Evolutionary conservation across 208 protist genomes (phyloP), one percentile per base, ranked within the genome.

Genomic region (Blastocrithidia nonstop): DNA sequence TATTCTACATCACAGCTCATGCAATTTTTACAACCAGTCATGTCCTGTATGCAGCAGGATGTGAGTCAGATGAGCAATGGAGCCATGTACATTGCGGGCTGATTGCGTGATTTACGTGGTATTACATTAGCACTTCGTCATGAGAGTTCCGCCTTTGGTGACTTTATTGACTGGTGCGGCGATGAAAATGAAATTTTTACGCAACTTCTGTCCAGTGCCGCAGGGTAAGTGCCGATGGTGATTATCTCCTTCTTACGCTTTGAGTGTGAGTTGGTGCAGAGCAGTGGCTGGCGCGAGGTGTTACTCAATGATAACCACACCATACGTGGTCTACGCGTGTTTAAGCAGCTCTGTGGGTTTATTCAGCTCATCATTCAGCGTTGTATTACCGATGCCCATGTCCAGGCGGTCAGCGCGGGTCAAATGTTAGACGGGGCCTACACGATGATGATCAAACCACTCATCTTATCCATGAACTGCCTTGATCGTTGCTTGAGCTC

Each of bases 81-180:
- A 11, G 43, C 76, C 19, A 60, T 63, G 40, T 91, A 78, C 64
- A 53, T 80, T 20, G 81, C 81, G 1, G 81, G 81, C n/a, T 91
- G 75, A 74, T 65, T 91, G 53, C 75, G 73, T 6, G 81, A 91
- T 45, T 36, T 91, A 40, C 71, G 81, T 6, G 81, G 81, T 45
- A 71, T 73, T 3, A 66, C 61, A 13, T 48, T 66, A 21, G 74
- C 73, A 24, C 42, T 82, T 26, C 63, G 61, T 24, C 60, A 74
- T 28, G 44, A 65, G 36, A 36, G 53, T 19, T 45, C 66, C 28
- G 13, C 52, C 28, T 66, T 77, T 50, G 52, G 46, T 9, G 81
- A 91, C 49, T 72, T 91, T 48, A 45, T 86, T 13, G 70, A 85
- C 45, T 91, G 81, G 81, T 74, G 78, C 41, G 76, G 62, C 45